These are phyloP conservation scores for Magnaporthiopsis poae DNA, from an alignment of 2,329 filamentous ascomycete species.

Conservation along the genomic window DNA sequence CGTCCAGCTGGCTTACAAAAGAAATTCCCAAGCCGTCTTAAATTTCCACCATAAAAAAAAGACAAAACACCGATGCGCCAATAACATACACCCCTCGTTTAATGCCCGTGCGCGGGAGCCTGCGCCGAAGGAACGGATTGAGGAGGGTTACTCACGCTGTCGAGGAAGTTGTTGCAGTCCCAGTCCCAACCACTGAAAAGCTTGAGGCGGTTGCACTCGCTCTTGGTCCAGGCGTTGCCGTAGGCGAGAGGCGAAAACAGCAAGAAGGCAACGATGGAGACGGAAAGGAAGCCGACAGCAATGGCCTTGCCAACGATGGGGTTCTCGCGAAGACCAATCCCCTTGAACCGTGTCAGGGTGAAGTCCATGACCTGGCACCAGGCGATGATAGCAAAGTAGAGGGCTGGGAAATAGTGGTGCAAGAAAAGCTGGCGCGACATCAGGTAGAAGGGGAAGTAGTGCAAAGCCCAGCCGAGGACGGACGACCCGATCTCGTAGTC, in stretches of 20 bases:
- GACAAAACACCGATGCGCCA: constrained; percentile 1
- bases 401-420: constrained; percentile 94
- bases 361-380: constrained; percentile 88
- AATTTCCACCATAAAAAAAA: not conserved
- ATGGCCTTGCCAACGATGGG: constrained; percentile 66
- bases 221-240: constrained; percentile 86
- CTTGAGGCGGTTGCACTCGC: constrained; percentile 78
- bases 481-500: constrained; percentile 91
- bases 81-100: not conserved
- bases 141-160: constrained; percentile 57
- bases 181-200: constrained; percentile 88
- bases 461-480: constrained; percentile 88
- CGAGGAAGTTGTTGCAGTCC: constrained; percentile 90
- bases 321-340: constrained; percentile 57
- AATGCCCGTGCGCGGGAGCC: constrained; percentile 27
- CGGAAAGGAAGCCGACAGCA: constrained; percentile 61
- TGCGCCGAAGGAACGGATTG: constrained; percentile 21
- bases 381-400: constrained; percentile 87
- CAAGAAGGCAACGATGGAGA: constrained; percentile 66
- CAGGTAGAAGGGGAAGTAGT: constrained; percentile 97
- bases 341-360: constrained; percentile 59
- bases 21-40: not conserved
- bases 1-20: constrained; percentile 1
- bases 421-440: constrained; percentile 98
- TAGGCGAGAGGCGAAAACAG: constrained; percentile 86